A percentile compares a stretch with the other conserved stretches of the same genome.
These are phyloP conservation scores for Tripidium arundinaceum DNA, from an alignment of 202 grass and related monocot genomes.

Conservation along the genomic window DNA sequence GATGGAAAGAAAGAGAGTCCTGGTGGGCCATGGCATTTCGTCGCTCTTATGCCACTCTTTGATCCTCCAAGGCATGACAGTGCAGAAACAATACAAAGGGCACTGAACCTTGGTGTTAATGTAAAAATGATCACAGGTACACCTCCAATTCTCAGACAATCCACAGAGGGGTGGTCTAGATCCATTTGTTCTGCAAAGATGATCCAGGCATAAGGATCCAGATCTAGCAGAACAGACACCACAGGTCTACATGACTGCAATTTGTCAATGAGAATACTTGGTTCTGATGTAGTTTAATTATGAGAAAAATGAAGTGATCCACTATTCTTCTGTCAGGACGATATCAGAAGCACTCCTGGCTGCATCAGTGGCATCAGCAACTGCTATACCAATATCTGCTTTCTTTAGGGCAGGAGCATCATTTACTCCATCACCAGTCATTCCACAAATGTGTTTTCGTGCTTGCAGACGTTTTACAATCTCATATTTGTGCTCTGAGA, in stretches of 20 bases:
- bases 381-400: conserved; percentile 93
- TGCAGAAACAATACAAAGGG: conserved; percentile 90
- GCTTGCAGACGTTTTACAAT: conserved; percentile 94
- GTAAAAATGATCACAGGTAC: conserved; percentile 96
- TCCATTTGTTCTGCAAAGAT: conserved; percentile 4
- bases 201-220: not conserved
- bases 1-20: conserved; percentile 76
- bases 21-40: conserved; percentile 75
- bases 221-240: not conserved
- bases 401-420: conserved; percentile 94
- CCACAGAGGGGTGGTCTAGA: not conserved
- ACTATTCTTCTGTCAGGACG: conserved; percentile 60
- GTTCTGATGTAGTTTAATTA: not conserved
- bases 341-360: conserved; percentile 91
- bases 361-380: conserved; percentile 90
- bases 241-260: not conserved
- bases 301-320: not conserved
- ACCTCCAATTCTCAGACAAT: not conserved
- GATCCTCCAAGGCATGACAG: conserved; percentile 96
- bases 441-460: conserved; percentile 95
- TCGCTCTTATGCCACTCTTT: conserved; percentile 87
- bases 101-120: conserved; percentile 87
- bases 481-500: conserved; percentile 92
- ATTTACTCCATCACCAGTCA: conserved; percentile 96
- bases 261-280: not conserved